Conservation (phyloP, 768 basidiomycete genomes). For the Inosperma sp. region DNA sequence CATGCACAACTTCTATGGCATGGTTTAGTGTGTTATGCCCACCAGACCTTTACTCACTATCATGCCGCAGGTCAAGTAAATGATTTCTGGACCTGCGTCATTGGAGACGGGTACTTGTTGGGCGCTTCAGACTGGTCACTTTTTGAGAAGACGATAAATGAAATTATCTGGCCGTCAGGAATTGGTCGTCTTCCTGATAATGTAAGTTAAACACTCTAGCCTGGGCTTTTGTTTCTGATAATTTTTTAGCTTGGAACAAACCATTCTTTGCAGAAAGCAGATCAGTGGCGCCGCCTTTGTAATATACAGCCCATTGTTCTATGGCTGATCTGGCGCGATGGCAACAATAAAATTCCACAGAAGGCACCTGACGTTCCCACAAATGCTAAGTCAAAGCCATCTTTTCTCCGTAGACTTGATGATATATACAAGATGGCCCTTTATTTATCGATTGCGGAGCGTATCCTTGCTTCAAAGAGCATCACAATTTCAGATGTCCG, state of each 20-base stretch:
- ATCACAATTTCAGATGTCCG: constrained; percentile 23
- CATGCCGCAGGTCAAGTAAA: constrained; percentile 25
- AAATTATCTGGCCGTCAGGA: constrained; percentile 27
- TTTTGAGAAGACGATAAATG: constrained; percentile 25
- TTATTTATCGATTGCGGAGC: constrained; percentile 18
- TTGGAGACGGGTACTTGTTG: too few species aligned
- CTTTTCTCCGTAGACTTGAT: constrained; percentile 13
- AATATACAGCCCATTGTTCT: constrained; percentile 25
- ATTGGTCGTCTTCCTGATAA: constrained; percentile 31
- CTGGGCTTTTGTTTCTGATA: not conserved
- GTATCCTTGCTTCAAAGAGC: constrained; percentile 14
- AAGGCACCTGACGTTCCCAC: constrained; percentile 19
- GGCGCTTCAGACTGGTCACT: constrained; percentile 16
- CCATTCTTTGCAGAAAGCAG: constrained; percentile 30
- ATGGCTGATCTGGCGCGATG: constrained; percentile 25
- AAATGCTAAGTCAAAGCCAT: constrained; percentile 13
- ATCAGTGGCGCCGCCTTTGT: constrained; percentile 28
- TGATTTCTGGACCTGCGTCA: too few species aligned
- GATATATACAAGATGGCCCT: constrained; percentile 15
- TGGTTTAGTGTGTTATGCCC: constrained; percentile 23
- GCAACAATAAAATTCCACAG: constrained; percentile 16
- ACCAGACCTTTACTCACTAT: constrained; percentile 21
- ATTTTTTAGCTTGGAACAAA: constrained; percentile 26
- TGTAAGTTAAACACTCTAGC: constrained; percentile 16
- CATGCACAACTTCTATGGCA: constrained; percentile 30